Evolutionary conservation across 148 eudicot genomes (phyloP).

Genomic region (Suaeda aralocaspica): DNA sequence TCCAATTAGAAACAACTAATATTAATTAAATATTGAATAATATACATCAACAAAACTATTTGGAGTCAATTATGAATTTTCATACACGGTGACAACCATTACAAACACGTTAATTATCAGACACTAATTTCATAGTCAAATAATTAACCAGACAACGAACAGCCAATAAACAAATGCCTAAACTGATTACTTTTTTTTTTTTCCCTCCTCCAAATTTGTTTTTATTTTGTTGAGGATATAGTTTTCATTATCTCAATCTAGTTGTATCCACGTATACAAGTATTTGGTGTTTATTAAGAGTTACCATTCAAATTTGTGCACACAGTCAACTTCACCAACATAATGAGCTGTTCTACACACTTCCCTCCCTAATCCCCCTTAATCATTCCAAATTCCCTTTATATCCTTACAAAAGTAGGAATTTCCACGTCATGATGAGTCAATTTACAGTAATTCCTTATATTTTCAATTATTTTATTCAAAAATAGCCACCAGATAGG

Average conservation of each 20-base stretch:
- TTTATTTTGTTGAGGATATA: no score
- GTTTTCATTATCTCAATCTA: neutral
- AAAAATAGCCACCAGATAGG: neutral
- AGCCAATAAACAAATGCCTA: no score
- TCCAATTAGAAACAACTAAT: no score
- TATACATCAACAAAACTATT: no score
- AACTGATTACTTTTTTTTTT: no score
- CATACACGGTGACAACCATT: no score
- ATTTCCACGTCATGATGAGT: conserved; percentile 11
- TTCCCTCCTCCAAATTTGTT: no score
- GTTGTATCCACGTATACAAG: conserved; percentile 3
- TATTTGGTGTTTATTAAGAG: neutral
- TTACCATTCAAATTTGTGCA: conserved; percentile 13
- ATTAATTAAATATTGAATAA: no score
- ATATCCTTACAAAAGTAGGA: neutral
- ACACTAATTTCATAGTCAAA: no score
- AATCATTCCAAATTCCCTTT: neutral
- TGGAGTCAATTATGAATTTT: no score
- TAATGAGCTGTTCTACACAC: conserved; percentile 6
- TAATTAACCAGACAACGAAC: no score
- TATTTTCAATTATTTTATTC: neutral
- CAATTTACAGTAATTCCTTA: neutral
- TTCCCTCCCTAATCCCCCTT: neutral
- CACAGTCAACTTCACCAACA: neutral
- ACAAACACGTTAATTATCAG: no score